A percentile compares a stretch with the other conserved stretches of the same genome.
Evolutionary conservation across 257 asterid species (phyloP).

Genomic region (Primulina tabacum): DNA sequence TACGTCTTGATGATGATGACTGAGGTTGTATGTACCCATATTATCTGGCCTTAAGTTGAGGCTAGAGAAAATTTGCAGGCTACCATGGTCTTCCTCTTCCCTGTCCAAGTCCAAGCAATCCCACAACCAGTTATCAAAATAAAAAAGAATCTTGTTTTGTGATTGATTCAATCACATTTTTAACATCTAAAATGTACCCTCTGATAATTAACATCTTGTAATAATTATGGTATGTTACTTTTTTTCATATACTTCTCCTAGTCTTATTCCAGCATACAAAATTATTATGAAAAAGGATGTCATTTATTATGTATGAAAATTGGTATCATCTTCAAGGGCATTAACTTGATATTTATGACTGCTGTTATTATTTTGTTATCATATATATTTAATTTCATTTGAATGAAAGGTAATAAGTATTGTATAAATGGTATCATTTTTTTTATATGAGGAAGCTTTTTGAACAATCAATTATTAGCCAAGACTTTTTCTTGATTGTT

Average conservation of each 20-base stretch:
- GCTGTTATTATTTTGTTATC: too few species aligned
- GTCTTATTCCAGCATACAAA: neutral
- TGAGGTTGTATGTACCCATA: conserved; percentile 5
- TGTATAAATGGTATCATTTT: too few species aligned
- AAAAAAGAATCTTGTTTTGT: neutral
- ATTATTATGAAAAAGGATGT: neutral
- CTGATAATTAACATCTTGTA: neutral
- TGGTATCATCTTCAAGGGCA: too few species aligned
- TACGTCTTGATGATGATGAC: conserved; percentile 53
- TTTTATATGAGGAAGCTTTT: too few species aligned
- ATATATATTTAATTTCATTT: too few species aligned
- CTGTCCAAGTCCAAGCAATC: neutral
- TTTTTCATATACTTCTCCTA: neutral
- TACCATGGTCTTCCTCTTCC: neutral
- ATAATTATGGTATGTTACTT: neutral
- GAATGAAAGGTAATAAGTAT: too few species aligned
- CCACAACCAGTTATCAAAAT: neutral
- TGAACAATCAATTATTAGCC: too few species aligned
- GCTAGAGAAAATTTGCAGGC: neutral
- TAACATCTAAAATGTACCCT: neutral
- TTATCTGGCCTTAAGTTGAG: neutral
- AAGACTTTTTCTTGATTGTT: too few species aligned
- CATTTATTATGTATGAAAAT: neutral
- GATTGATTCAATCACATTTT: neutral
- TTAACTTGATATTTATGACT: too few species aligned